Evolutionary conservation across 768 basidiomycete genomes (phyloP).

Genomic region (Lentinula aciculospora): DNA sequence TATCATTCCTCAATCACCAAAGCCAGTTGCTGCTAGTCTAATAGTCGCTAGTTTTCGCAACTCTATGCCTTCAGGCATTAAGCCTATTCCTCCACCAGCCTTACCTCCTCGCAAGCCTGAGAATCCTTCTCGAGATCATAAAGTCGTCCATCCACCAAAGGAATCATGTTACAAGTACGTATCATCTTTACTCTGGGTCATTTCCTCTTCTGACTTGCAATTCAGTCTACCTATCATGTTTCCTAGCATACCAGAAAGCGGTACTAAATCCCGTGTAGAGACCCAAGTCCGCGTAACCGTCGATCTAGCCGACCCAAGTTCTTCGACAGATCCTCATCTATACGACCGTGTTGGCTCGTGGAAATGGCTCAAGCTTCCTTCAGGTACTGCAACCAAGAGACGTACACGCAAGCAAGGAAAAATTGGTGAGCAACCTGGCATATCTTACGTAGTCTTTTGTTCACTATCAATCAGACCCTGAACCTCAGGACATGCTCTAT

Average conservation of each 20-base stretch:
- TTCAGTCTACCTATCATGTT: conserved; percentile 74
- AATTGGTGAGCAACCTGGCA: conserved; percentile 48
- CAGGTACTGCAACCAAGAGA: conserved; percentile 78
- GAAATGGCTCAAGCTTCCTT: conserved; percentile 81
- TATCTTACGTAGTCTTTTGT: conserved; percentile 16
- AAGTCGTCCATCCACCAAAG: conserved; percentile 65
- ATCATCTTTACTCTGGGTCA: conserved; percentile 6
- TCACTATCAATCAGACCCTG: conserved; percentile 45
- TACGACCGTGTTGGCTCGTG: conserved; percentile 86
- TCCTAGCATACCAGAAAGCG: conserved; percentile 75
- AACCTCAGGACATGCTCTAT: conserved; percentile 63
- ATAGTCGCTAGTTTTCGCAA: conserved; percentile 11
- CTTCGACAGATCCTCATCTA: conserved; percentile 52
- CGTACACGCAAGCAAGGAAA: conserved; percentile 80
- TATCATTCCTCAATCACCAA: conserved; percentile 25
- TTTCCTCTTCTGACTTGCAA: conserved; percentile 9
- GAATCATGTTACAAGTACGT: conserved; percentile 75
- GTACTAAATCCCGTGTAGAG: conserved; percentile 91
- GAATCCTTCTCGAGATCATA: conserved; percentile 41
- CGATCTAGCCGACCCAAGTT: conserved; percentile 67
- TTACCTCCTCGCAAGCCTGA: conserved; percentile 51
- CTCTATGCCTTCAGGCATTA: conserved; percentile 25
- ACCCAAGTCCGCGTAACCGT: conserved; percentile 87
- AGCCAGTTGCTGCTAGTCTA: conserved; percentile 19
- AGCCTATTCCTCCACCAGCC: conserved; percentile 59